Evolutionary conservation across 257 asterid genomes (phyloP), one percentile per base, ranked within the genome.

Genomic region (Ilex aquifolium): DNA sequence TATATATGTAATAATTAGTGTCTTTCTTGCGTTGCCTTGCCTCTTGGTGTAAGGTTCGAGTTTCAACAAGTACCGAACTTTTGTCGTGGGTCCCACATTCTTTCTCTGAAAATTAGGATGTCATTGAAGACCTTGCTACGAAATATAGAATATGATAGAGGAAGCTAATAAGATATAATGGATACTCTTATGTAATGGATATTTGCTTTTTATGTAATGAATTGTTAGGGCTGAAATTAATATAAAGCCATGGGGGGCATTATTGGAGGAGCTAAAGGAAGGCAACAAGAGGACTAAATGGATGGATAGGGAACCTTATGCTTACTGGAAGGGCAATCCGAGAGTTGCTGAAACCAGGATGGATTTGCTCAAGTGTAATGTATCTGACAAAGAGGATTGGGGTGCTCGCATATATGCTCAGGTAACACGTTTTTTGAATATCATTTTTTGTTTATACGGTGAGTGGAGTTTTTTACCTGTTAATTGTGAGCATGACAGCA

Each of bases 251-350:
- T 92, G 99, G 99, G 85, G 64, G 63, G 48, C 46, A 8, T 59
- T 87, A 75, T 59, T 69, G 1, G 67, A 78, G 78, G 94, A 85
- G 16, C 39, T 92, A 29, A 68, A 62, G 61, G 74, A 79, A 65
- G 99, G 95, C 64, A 92, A 77, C 55, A 53, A 40, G 65, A 72
- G 76, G 80, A 76, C 46, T 5, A 71, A 32, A 57, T 92, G 99
- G 99, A 67, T 65, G 2, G 90, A 82, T 13, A 77, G 97, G 73
- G 97, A 87, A 65, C 91, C 94, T 5, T 67, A 80, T 69, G 96
- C 99, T 50, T 89, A 77, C 62, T 92, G 99, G 99, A 92, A 87
- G 53, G 99, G 97, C 40, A 85, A 84, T 69, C 94, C 90, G 0
- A 2, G 1, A 2, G 88, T 81, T n/a, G 77, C 87, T 44, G 46